Conservation (phyloP, 2,329 filamentous ascomycete genomes). For the Leptographium galeiforme region DNA sequence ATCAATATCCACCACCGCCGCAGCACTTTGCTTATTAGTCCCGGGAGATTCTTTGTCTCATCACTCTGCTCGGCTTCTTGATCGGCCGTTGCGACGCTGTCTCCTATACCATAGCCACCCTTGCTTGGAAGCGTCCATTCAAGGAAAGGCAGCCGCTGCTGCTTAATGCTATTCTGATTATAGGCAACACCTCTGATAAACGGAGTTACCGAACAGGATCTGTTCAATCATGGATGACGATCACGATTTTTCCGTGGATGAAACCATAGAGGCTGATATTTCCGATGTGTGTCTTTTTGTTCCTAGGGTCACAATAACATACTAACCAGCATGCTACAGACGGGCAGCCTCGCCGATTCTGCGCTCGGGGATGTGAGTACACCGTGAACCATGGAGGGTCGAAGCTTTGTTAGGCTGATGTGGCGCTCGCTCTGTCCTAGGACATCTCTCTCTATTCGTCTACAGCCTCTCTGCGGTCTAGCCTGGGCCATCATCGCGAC, state of each 20-base stretch:
- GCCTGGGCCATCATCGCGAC: conserved; percentile 16
- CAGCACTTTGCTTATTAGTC: neutral
- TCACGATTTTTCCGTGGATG: neutral
- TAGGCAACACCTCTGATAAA: neutral
- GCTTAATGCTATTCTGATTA: neutral
- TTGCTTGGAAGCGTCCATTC: conserved; percentile 12
- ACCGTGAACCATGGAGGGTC: neutral
- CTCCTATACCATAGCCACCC: neutral
- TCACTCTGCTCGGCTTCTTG: neutral
- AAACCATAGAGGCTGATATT: neutral
- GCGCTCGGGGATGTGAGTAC: conserved; percentile 17
- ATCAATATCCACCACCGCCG: neutral
- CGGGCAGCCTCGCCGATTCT: conserved; percentile 10
- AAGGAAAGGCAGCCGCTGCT: conserved; percentile 11
- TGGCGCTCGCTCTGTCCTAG: conserved; percentile 5
- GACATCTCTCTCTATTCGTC: conserved; percentile 18
- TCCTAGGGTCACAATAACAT: neutral
- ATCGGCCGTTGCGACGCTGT: neutral
- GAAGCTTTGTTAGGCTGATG: neutral
- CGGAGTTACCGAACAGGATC: neutral
- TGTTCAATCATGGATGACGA: neutral
- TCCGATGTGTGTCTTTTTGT: neutral
- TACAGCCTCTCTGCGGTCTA: conserved; percentile 19
- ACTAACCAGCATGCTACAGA: neutral
- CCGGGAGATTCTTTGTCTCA: neutral